These are phyloP conservation scores for Aureobasidium leucospermi DNA, from an alignment of 2,329 filamentous ascomycete genomes.

Conservation along the genomic window DNA sequence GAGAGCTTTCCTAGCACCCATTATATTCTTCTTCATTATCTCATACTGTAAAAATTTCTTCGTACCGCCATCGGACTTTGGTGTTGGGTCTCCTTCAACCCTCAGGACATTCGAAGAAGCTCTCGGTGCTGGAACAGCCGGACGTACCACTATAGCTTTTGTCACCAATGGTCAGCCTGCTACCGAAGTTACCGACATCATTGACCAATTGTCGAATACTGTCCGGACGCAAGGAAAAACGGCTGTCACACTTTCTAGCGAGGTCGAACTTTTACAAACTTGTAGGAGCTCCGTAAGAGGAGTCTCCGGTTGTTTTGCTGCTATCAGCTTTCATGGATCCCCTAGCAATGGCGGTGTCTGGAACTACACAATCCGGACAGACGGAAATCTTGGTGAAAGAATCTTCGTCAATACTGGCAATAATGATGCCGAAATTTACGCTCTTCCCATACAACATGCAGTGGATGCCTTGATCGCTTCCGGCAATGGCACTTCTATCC, in stretches of 20 bases:
- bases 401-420: conserved; percentile 57
- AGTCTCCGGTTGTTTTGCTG: conserved; percentile 65
- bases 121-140: conserved; percentile 49
- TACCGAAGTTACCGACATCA: conserved; percentile 65
- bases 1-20: conserved; percentile 49
- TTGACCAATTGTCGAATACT: conserved; percentile 54
- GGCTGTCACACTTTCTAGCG: conserved; percentile 47
- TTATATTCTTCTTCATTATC: conserved; percentile 44
- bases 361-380: conserved; percentile 81
- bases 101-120: conserved; percentile 60
- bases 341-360: conserved; percentile 67
- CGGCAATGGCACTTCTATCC: conserved; percentile 38
- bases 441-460: conserved; percentile 70
- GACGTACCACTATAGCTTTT: conserved; percentile 65
- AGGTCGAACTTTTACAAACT: conserved; percentile 52
- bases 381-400: conserved; percentile 59
- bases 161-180: conserved; percentile 64
- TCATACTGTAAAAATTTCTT: conserved; percentile 69
- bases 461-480: conserved; percentile 66
- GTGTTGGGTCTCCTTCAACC: conserved; percentile 56
- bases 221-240: conserved; percentile 50
- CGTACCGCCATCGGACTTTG: conserved; percentile 66
- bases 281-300: conserved; percentile 55
- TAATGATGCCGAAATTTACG: conserved; percentile 72
- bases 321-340: conserved; percentile 67